phyloP scores from a whole-genome alignment of 2,329 filamentous ascomycete species.

The Blastomyces parvus region DNA sequence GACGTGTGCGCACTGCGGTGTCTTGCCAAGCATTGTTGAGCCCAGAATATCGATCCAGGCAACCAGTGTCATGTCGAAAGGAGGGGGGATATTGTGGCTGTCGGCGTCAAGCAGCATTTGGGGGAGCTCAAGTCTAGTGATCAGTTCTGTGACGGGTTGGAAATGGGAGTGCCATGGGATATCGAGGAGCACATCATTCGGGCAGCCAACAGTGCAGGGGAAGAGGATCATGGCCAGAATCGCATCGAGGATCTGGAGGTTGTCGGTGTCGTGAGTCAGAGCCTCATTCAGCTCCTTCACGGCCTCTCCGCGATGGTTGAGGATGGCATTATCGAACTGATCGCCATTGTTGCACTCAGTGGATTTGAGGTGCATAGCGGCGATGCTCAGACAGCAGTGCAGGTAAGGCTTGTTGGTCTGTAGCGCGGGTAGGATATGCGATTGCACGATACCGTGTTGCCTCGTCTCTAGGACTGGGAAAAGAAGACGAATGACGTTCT shows the following conservation, averaged over 20 bases:
- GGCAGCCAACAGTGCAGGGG: slow-evolving; percentile 80
- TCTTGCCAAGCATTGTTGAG: slow-evolving; percentile 77
- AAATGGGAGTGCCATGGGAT: slow-evolving; percentile 98
- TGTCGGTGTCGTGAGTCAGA: slow-evolving; percentile 67
- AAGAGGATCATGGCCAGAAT: slow-evolving; percentile 92
- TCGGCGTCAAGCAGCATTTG: slow-evolving; percentile 53
- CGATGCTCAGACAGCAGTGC: slow-evolving; percentile 89
- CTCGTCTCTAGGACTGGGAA: slow-evolving; percentile 89
- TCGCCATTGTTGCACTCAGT: slow-evolving; percentile 54
- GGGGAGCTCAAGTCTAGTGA: slow-evolving; percentile 74
- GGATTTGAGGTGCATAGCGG: slow-evolving; percentile 84
- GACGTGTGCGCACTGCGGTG: slow-evolving; percentile 84
- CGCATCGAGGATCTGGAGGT: slow-evolving; percentile 77
- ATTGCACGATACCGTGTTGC: slow-evolving; percentile 70
- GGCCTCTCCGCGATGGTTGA: slow-evolving; percentile 76
- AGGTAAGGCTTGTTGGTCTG: slow-evolving; percentile 89
- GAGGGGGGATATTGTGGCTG: slow-evolving; percentile 54
- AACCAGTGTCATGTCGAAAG: slow-evolving; percentile 84
- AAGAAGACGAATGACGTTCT: slow-evolving; percentile 75
- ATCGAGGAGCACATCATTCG: slow-evolving; percentile 75
- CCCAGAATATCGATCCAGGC: slow-evolving; percentile 97
- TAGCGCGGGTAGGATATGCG: slow-evolving; percentile 75
- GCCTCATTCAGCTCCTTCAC: slow-evolving; percentile 75
- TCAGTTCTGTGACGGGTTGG: slow-evolving; percentile 75
- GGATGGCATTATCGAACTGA: slow-evolving; percentile 79